Conservation (phyloP, 768 basidiomycete genomes). For the Tricholoma terreum region DNA sequence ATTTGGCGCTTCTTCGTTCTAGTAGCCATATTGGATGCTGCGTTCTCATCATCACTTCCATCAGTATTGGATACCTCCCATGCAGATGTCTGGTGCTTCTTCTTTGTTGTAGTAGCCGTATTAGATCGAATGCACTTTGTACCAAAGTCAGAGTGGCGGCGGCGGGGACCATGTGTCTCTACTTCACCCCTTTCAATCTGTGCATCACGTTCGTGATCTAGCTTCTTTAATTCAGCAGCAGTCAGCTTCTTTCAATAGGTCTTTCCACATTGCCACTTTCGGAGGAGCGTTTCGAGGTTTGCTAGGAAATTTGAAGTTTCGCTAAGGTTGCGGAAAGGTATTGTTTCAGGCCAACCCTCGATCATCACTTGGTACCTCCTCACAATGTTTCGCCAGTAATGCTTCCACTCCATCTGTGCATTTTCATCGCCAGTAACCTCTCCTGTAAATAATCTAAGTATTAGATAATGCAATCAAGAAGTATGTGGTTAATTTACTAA, state of each 20-base stretch:
- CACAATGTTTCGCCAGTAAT: conserved; percentile 12
- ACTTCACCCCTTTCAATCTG: conserved; percentile 3
- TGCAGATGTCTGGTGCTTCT: not conserved
- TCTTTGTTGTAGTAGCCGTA: not conserved
- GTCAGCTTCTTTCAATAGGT: not conserved
- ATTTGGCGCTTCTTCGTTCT: not conserved
- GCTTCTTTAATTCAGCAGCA: not conserved
- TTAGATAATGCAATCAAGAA: no score
- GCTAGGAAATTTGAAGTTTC: not conserved
- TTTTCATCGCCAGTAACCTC: not conserved
- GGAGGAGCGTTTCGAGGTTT: conserved; percentile 1
- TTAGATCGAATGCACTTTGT: not conserved
- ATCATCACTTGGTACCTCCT: conserved; percentile 6
- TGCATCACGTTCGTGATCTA: not conserved
- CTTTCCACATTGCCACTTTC: not conserved
- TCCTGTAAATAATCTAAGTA: not conserved
- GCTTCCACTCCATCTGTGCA: conserved; percentile 10
- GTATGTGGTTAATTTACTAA: not conserved
- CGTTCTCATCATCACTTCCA: no score
- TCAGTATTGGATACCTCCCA: no score
- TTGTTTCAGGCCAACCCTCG: conserved; percentile 11
- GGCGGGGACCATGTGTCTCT: not conserved
- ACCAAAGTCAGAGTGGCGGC: conserved; percentile 2
- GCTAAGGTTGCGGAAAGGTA: conserved; percentile 9
- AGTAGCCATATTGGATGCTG: not conserved